These are phyloP conservation scores for Leishmania martiniquensis DNA, from an alignment of 208 protist species.

Conservation along the genomic window DNA sequence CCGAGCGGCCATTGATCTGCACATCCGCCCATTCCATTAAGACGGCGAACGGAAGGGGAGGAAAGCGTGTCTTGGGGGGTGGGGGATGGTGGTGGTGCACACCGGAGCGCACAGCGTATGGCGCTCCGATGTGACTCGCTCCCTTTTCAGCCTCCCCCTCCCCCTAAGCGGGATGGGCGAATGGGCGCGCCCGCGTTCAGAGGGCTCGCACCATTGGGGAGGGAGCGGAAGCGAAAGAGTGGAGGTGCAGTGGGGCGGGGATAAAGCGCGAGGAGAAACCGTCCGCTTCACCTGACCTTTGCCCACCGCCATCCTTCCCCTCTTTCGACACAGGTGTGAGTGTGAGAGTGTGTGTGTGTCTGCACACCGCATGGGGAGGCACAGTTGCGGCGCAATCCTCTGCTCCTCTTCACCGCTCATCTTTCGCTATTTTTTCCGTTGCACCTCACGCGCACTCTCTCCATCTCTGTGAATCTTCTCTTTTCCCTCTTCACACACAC, in stretches of 20 bases:
- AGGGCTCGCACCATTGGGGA: background rate
- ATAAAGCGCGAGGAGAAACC: too few relatives aligned
- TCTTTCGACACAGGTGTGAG: too few relatives aligned
- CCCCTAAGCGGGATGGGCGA: background rate
- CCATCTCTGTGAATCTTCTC: too few relatives aligned
- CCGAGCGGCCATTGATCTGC: too few relatives aligned
- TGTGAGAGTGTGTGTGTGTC: background rate
- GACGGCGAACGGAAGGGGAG: too few relatives aligned
- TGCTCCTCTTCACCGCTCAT: background rate
- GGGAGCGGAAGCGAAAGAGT: background rate
- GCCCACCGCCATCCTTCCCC: background rate
- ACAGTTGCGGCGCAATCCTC: background rate
- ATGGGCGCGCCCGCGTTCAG: background rate
- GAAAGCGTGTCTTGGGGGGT: background rate
- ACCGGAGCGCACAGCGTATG: background rate
- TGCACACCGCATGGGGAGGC: background rate
- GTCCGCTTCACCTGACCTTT: background rate
- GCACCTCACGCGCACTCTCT: background rate
- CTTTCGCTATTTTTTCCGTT: constrained; percentile 8
- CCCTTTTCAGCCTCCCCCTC: background rate
- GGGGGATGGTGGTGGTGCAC: background rate
- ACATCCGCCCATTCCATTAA: too few relatives aligned
- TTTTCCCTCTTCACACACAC: too few relatives aligned
- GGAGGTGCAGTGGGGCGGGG: too few relatives aligned
- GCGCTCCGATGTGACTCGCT: background rate